Base-by-base conservation (phyloP, 305 asterid genomes). In the Fraxinus latifolia region DNA sequence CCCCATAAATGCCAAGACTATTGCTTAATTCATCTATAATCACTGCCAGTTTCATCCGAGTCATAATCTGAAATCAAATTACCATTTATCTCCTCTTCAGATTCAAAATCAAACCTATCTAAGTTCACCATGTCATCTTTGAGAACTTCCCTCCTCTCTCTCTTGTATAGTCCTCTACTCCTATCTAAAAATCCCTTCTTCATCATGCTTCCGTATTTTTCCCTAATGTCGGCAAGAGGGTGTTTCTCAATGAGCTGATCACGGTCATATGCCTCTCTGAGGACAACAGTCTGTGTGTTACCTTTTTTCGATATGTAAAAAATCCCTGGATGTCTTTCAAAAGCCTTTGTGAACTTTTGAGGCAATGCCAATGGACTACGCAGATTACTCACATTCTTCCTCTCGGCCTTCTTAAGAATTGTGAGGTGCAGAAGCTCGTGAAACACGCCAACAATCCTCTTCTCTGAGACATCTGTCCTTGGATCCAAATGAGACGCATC, bases 311-410 rank as follows among this genome's bases (percentile, higher is more conserved):
- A 95, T 83, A 95, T 82, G 85, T 95, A 95, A 87, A 95, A 94
- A 21, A 94, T 91, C 84, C 97, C 93, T 0, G 98, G 99, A 87
- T 95, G 99, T 84, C 98, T 87, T 76, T 93, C 97, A 82, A 95
- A 94, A 53, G 82, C 96, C 91, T 92, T 96, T 25, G 98, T 96
- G 78, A 94, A 96, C 90, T 92, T 96, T 82, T 94, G 97, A 71
- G 97, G 97, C 90, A 95, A 88, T 8, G 85, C 85, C 81, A 96
- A 83, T 25, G 97, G 96, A 85, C 83, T 85, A 3, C 99, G 96
- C 74, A 94, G 82, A 84, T 96, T 95, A 79, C 98, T 93, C 47
- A 92, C 97, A 73, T 90, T 94, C 81, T 81, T 86, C 80, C 99
- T 80, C 88, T 93, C 98, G 27, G 86, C 85, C 82, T 70, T 96